Evolutionary conservation across 2,329 filamentous ascomycete genomes (phyloP), one percentile per base, ranked within the genome.

Genomic region (Aspergillus nomiae): DNA sequence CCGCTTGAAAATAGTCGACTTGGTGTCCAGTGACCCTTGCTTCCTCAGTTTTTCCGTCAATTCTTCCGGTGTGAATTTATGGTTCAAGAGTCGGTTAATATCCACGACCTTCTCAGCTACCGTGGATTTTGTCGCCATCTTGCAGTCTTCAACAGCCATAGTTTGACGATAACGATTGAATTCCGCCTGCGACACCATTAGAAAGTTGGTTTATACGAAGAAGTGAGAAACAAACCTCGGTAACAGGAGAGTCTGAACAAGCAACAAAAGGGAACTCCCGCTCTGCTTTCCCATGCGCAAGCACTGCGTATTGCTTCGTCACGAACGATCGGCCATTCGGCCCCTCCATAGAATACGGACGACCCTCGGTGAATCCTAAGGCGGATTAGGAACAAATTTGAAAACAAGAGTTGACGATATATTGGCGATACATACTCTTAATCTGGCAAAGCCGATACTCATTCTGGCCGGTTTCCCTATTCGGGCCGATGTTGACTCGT

Each of bases 381-480:
- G 51, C 24, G 10, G 12, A 43, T 62, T 32, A 63, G 51, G 12
- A 34, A 7, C 38, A 26, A 3, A 14, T 1, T 26, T 45, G 24
- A 5, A 24, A 21, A 34, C 7, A 36, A 5, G 30, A 10, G 19
- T 24, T 14, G 12, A 14, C 19, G 24, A 19, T 3, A 30, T 6
- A 48, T 7, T 8, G 19, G 5, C 7, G 14, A 9, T 21, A 69
- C 79, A 67, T 83, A 92, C 92, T 89, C 80, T 95, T 96, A 74
- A 99, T 93, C 64, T 91, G 81, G 34, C 90, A 91, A 86, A 99
- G 90, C 64, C 94, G 90, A 77, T 99, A 99, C 67, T 92, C 86
- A 65, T 91, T 90, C 63, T 89, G 83, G 4, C 90, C 89, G 4
- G 87, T 91, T 26, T 89, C 85, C 12, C 86, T 86, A 73, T 96